A percentile compares a stretch with the other conserved stretches of the same genome.
Conservation (phyloP, 1,139 yeast genomes). For the Saccharomycopsis crataegensis region DNA sequence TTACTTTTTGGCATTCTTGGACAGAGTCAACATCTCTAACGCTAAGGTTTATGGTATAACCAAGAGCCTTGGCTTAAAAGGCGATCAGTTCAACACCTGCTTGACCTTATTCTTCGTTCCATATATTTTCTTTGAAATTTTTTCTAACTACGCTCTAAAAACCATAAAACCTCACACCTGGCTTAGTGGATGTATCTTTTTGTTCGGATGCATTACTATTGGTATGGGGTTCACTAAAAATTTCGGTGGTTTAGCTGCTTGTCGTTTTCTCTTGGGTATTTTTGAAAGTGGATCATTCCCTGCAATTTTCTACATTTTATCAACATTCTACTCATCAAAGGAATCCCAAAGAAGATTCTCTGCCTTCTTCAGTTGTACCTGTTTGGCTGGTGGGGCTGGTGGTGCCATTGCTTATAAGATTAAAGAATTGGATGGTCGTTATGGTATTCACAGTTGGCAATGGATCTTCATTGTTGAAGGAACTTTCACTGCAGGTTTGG, state of each 20-base stretch:
- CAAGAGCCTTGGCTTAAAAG: conserved; percentile 41
- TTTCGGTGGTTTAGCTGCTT: conserved; percentile 51
- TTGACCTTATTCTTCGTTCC: conserved; percentile 68
- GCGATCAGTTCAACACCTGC: conserved; percentile 56
- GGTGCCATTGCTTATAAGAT: conserved; percentile 68
- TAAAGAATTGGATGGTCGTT: conserved; percentile 40
- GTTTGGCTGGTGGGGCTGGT: conserved; percentile 77
- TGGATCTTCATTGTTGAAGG: conserved; percentile 76
- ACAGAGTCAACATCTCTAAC: conserved; percentile 67
- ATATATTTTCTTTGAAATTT: conserved; percentile 57
- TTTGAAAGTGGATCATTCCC: conserved; percentile 70
- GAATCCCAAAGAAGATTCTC: conserved; percentile 68
- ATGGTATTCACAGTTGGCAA: conserved; percentile 54
- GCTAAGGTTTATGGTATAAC: conserved; percentile 64
- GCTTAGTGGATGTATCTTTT: conserved; percentile 47
- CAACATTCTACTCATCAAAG: conserved; percentile 46
- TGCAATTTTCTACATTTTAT: conserved; percentile 59
- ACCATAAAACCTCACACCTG: conserved; percentile 57
- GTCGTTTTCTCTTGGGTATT: conserved; percentile 58
- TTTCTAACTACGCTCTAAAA: conserved; percentile 58
- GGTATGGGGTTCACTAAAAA: conserved; percentile 59
- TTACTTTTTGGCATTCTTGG: conserved; percentile 62
- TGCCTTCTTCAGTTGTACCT: conserved; percentile 61
- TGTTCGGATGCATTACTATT: conserved; percentile 57
- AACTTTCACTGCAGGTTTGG: conserved; percentile 55